Evolutionary conservation across 345 rosid species (phyloP).

Genomic region (Passiflora organensis): DNA sequence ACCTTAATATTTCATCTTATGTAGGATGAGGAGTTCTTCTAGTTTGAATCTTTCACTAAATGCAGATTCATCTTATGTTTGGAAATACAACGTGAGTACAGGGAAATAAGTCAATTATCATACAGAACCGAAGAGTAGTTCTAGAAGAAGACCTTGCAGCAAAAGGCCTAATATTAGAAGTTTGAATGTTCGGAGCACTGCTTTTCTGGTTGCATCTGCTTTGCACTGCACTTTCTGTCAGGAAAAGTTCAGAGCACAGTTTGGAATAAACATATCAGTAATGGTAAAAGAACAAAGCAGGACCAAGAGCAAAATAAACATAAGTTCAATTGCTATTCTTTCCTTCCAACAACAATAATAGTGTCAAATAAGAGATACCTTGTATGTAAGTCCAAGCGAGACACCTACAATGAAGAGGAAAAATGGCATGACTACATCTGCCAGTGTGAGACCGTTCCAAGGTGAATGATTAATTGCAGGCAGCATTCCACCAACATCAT

Average conservation of each 20-base stretch:
- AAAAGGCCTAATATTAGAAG: conserved; percentile 60
- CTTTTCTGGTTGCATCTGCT: conserved; percentile 60
- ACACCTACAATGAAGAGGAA: conserved; percentile 87
- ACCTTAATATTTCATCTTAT: too few relatives aligned
- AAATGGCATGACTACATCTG: conserved; percentile 93
- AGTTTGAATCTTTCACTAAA: too few relatives aligned
- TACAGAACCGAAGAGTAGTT: background rate
- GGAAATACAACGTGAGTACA: too few relatives aligned
- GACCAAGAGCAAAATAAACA: too few relatives aligned
- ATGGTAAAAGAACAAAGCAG: too few relatives aligned
- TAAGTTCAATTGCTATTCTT: background rate
- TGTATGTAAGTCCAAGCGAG: conserved; percentile 66
- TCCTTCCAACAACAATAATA: conserved; percentile 1
- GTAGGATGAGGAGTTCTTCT: too few relatives aligned
- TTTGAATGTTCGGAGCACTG: conserved; percentile 49
- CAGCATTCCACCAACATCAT: conserved; percentile 71
- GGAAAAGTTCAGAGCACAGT: background rate
- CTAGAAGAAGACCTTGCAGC: conserved; percentile 60
- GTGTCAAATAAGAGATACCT: conserved; percentile 38
- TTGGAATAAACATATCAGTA: background rate
- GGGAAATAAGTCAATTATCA: too few relatives aligned
- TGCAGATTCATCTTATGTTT: background rate
- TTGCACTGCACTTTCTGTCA: conserved; percentile 49
- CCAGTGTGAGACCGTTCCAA: conserved; percentile 82
- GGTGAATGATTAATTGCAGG: conserved; percentile 88